A percentile compares a stretch with the other conserved stretches of the same genome.
Conservation (phyloP, 2,329 filamentous ascomycete species). For the Aspergillus novofumigatus region DNA sequence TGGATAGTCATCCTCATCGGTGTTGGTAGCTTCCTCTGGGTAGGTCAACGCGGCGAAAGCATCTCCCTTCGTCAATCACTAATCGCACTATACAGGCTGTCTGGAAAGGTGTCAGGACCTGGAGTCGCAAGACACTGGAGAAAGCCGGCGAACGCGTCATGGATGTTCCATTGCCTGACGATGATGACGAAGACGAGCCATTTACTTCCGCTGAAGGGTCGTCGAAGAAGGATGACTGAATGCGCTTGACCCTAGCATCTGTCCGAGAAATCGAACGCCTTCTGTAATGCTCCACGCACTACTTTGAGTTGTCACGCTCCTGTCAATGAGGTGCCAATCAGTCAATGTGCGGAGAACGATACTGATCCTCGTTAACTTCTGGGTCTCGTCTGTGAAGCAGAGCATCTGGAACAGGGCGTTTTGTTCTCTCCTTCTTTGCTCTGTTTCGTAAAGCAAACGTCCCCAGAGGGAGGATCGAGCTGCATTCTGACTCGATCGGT, state of each 20-base stretch:
- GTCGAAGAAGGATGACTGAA: constrained; percentile 28
- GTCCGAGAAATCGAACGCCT: not conserved
- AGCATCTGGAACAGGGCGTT: constrained; percentile 24
- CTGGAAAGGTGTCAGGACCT: constrained; percentile 73
- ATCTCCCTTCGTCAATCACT: constrained; percentile 4
- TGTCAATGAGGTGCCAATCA: constrained; percentile 86
- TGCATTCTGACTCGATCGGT: constrained; percentile 23
- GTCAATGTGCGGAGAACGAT: constrained; percentile 88
- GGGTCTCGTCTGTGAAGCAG: constrained; percentile 22
- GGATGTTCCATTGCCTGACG: constrained; percentile 59
- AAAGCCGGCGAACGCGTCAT: constrained; percentile 74
- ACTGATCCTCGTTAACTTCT: constrained; percentile 32
- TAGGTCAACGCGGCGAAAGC: constrained; percentile 44
- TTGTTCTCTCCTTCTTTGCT: constrained; percentile 27
- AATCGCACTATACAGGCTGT: constrained; percentile 54
- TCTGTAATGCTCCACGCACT: constrained; percentile 56
- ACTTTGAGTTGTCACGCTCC: constrained; percentile 94
- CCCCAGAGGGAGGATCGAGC: constrained; percentile 27
- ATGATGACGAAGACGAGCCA: constrained; percentile 54
- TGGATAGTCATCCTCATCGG: constrained; percentile 77
- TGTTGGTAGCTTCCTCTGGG: constrained; percentile 70
- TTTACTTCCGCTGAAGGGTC: constrained; percentile 7
- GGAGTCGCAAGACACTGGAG: constrained; percentile 69
- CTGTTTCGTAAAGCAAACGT: constrained; percentile 18
- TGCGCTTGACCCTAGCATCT: not conserved